Base-by-base conservation (phyloP, 192 early-diverging fungal species). In the Chytriomyces sp. region DNA sequence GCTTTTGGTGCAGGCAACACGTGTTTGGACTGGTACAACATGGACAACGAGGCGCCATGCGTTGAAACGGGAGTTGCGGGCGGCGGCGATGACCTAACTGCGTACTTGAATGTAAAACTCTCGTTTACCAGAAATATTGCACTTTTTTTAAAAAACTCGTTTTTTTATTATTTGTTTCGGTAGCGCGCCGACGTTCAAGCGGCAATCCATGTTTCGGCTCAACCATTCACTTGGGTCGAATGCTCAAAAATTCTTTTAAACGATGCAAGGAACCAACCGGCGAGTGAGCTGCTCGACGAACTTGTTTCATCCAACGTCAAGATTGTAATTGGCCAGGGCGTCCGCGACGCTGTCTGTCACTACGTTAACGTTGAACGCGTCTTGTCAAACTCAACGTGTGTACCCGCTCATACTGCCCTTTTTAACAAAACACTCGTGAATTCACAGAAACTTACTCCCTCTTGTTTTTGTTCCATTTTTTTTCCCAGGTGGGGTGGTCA, bases 381-480 rank as follows among this genome's bases (percentile, higher is more conserved):
- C 88, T 83, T 93, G 69, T 87, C 87, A 79, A 20, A 79, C 70
- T 45, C 91, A 86, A 82, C 73, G 76, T 64, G 35, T 20, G 63
- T 64, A 43, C 11, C n/a, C n/a, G n/a, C n/a, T n/a, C n/a, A n/a
- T n/a, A n/a, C n/a, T n/a, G n/a, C n/a, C n/a, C 26, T 23, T 64
- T 13, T 4, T 1, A 43, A 1, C 1, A 13, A 13, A 28, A 23
- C 3, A 64, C 20, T 64, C 63, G 35, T 13, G 13, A 20, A 20
- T 64, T 64, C 11, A 64, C 20, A 64, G 13, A 4, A 1, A 35
- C 10, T 20, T 16, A 11, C 11, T 11, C n/a, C n/a, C 35, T 64
- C n/a, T 20, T 64, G 63, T 23, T 20, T 11, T 11, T 64, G 1
- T 0, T 64, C 2, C 20, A 0, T 3, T 59, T 59, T n/a, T 59